Evolutionary conservation across 2,329 filamentous ascomycete genomes (phyloP), one percentile per base, ranked within the genome.

Genomic region (Colletotrichum lini): DNA sequence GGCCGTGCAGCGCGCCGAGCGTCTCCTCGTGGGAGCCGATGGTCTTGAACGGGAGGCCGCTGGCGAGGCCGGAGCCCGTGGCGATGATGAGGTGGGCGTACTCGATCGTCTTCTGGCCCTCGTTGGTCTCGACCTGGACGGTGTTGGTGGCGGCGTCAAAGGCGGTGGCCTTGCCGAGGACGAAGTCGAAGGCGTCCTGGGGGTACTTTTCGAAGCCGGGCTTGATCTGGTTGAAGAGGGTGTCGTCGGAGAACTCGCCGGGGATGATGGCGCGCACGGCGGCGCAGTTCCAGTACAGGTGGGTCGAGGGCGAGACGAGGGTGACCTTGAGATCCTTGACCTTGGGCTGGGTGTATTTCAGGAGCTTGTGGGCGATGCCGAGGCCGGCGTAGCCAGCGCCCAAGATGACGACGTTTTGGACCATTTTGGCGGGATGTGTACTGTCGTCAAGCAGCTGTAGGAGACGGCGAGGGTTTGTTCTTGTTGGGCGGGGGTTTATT

Each of bases 31-130:
- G 81, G 16, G 80, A 82, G 71, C 83, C 85, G 42, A 82, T 73
- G 30, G 80, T 81, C 75, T 89, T 89, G 78, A 87, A 86, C 2
- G 86, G 86, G 35, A 84, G 74, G 26, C 75, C 73, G 62, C 75
- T 80, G n/a, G 80, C 75, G 42, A 81, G 76, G 40, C 83, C 82
- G n/a, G 87, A 81, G 16, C 88, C 88, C 2, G 89, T 91, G 12
- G 88, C 87, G 53, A 91, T 79, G 71, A 91, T 76, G 15, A 90
- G 80, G 26, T 83, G 84, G 73, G 89, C 83, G 75, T 90, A 91
- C 23, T 72, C 70, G 65, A 89, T 76, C 13, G 78, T 78, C 7
- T 80, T 78, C n/a, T 75, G 74, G 6, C 79, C 81, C 5, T 77
- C 80, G 54, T 78, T 79, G 42, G 80, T 77, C 26, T 78, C 73